Evolutionary conservation across 2,329 filamentous ascomycete genomes (phyloP).

Genomic region (Colletotrichum sp.): DNA sequence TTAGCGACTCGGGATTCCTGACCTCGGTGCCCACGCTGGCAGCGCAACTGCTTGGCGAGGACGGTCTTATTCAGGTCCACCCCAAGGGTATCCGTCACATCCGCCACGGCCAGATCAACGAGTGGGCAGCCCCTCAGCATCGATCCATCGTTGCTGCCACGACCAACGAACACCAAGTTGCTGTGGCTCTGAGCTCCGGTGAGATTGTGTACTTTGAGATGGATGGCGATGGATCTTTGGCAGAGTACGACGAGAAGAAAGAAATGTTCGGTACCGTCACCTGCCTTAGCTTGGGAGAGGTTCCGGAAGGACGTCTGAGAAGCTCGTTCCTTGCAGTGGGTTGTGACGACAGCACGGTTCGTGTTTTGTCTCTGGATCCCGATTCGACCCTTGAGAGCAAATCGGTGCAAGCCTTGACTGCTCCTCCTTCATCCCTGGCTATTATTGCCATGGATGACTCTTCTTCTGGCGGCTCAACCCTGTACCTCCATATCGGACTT

Average conservation of each 20-base stretch:
- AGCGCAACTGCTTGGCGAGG: constrained; percentile 92
- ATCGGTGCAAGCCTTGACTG: constrained; percentile 91
- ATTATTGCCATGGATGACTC: constrained; percentile 98
- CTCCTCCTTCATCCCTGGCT: constrained; percentile 84
- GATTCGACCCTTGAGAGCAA: constrained; percentile 92
- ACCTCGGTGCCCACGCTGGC: constrained; percentile 88
- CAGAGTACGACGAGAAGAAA: constrained; percentile 93
- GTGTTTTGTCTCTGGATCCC: constrained; percentile 87
- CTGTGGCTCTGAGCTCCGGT: constrained; percentile 90
- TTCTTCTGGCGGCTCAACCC: constrained; percentile 82
- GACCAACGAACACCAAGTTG: constrained; percentile 92
- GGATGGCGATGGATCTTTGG: constrained; percentile 87
- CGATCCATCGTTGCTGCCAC: constrained; percentile 93
- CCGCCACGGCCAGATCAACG: constrained; percentile 77
- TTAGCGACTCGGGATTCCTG: constrained; percentile 91
- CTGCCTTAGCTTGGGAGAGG: constrained; percentile 89
- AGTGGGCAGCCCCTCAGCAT: constrained; percentile 94
- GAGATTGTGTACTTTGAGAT: constrained; percentile 99
- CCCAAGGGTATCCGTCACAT: constrained; percentile 97
- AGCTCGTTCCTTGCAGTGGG: constrained; percentile 96
- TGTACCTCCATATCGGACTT: constrained; percentile 95
- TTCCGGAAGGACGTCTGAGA: constrained; percentile 86
- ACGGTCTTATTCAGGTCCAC: constrained; percentile 92
- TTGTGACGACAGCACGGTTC: constrained; percentile 95
- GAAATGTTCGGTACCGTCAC: constrained; percentile 96